Base-by-base conservation (phyloP, 768 basidiomycete genomes). In the Panus rudis region DNA sequence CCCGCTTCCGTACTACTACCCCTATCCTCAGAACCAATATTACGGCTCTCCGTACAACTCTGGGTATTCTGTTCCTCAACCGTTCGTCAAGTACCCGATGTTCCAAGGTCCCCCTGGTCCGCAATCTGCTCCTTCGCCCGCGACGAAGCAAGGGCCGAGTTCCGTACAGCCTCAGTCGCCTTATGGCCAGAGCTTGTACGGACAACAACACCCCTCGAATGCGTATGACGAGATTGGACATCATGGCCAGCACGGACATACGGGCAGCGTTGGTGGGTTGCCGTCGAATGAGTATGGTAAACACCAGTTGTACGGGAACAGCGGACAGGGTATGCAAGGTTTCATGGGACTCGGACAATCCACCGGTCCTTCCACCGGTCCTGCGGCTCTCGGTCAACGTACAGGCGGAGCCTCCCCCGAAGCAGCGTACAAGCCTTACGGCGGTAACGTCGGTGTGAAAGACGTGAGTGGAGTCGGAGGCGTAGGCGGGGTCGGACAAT, bases 71-170 rank as follows among this genome's bases (percentile, higher is more conserved):
- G 65, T 74, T 10, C 80, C 84, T 6, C 80, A 83, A 53, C 78
- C 78, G 3, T 84, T 80, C 57, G 78, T 81, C 58, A 84, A 88
- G 63, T 88, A 87, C 56, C 83, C 84, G 2, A 79, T 87, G 64
- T 87, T 83, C 69, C 79, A 81, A 52, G 80, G 77, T 7, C 81
- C 81, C 13, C 81, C 83, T 17, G 78, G 78, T 0, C 82, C 82
- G 13, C 77, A 74, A 3, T 75, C 75, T 13, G 79, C 75, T 4
- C 75, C 80, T 0, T 80, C 79, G 42, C 79, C 81, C 1, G 76
- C 73, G 4, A 63, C 71, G n/a, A 83, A 84, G 56, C 83, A 84
- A 53, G 76, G 77, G 13, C 76, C 75, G 28, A 70, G 66, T 38
- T 69, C 73, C 42, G 71, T 71, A 39, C 72, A 73, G 45, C 72